A percentile compares a stretch with the other conserved stretches of the same genome.
Conservation (phyloP, 2,329 filamentous ascomycete genomes). For the Paraphoma chrysanthemicola region DNA sequence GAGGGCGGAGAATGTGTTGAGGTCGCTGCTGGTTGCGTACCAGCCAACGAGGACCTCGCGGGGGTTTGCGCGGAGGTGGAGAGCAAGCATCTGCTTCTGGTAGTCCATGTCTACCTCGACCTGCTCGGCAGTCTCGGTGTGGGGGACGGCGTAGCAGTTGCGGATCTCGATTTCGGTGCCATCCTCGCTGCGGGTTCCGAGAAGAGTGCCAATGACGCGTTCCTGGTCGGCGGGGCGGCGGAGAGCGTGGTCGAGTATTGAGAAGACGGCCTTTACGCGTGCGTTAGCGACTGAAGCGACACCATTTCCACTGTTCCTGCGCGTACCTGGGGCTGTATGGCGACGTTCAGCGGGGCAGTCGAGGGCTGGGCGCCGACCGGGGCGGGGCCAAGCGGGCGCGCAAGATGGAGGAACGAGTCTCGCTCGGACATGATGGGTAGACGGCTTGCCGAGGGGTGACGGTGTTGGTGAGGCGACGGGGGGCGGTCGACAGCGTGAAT, state of each 20-base stretch:
- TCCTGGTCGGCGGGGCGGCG: conserved; percentile 91
- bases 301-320: conserved; percentile 5
- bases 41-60: conserved; percentile 94
- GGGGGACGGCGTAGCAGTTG: conserved; percentile 96
- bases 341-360: conserved; percentile 90
- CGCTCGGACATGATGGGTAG: conserved; percentile 75
- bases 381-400: conserved; percentile 86
- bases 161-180: conserved; percentile 95
- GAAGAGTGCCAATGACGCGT: conserved; percentile 93
- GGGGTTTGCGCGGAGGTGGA: conserved; percentile 92
- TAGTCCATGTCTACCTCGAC: conserved; percentile 99
- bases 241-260: conserved; percentile 84
- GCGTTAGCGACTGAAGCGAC: conserved; percentile 9
- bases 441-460: conserved; percentile 6
- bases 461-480: conserved; percentile 16
- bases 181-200: conserved; percentile 93
- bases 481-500: conserved; percentile 20
- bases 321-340: conserved; percentile 91
- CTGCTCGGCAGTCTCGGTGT: conserved; percentile 98
- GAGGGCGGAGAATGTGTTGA: conserved; percentile 97
- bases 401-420: conserved; percentile 92
- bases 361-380: conserved; percentile 80
- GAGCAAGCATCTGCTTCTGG: conserved; percentile 97
- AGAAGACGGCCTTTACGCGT: conserved; percentile 64
- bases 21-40: conserved; percentile 96